Conservation (phyloP, 202 grass and related monocot genomes). For the Tripidium arundinaceum region DNA sequence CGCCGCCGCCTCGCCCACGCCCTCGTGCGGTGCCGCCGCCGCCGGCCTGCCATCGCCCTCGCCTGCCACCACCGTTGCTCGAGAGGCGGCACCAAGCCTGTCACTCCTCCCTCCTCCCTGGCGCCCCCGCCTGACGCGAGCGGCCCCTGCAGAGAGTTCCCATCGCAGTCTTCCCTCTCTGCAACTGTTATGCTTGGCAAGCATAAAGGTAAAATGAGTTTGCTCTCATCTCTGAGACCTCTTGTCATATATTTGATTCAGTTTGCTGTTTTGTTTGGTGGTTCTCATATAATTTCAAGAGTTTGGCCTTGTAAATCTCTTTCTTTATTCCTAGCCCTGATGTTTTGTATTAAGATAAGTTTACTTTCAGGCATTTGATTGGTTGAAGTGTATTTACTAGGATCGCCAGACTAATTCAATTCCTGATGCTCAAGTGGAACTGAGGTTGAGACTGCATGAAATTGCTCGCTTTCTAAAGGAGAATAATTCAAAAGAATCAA, state of each 20-base stretch:
- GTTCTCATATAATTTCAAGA: not conserved
- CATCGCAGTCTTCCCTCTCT: conserved; percentile 79
- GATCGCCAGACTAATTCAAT: conserved; percentile 67
- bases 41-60: too few relatives aligned
- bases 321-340: conserved; percentile 4
- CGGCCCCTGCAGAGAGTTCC: conserved; percentile 88
- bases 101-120: too few relatives aligned
- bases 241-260: conserved; percentile 6
- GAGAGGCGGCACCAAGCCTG: too few relatives aligned
- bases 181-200: conserved; percentile 59
- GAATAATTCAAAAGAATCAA: conserved; percentile 40
- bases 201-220: conserved; percentile 56
- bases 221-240: not conserved
- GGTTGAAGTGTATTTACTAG: conserved; percentile 82
- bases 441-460: conserved; percentile 54
- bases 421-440: conserved; percentile 63
- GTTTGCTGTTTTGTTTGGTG: conserved; percentile 10
- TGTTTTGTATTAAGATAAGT: conserved; percentile 27
- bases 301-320: not conserved
- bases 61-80: too few relatives aligned
- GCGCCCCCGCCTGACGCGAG: too few relatives aligned
- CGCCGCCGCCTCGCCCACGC: too few relatives aligned
- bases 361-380: conserved; percentile 88
- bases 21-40: too few relatives aligned
- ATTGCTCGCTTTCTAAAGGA: conserved; percentile 47